phyloP scores from a whole-genome alignment of 176 grass and related monocot species.

The Aegilops speltoides region DNA sequence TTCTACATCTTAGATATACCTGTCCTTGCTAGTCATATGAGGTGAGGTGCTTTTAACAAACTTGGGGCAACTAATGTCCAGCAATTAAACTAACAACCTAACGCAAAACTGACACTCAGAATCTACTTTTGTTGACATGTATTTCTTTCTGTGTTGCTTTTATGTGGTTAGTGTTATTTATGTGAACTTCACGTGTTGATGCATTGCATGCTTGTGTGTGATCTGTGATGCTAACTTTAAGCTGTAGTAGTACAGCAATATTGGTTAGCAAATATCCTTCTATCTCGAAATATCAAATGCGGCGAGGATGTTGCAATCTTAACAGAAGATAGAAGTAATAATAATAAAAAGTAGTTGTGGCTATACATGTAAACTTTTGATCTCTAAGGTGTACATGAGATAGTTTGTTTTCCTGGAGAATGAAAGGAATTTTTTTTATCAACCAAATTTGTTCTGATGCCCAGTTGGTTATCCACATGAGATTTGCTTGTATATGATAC shows the following conservation, averaged over 20 bases:
- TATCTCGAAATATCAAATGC: not conserved
- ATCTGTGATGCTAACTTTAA: not conserved
- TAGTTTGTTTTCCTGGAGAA: not conserved
- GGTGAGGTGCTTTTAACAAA: not conserved
- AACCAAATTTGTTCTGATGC: not conserved
- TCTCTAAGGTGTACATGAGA: not conserved
- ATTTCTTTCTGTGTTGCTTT: not conserved
- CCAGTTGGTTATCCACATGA: not conserved
- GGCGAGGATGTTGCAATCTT: not conserved
- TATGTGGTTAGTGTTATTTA: not conserved
- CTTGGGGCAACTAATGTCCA: not conserved
- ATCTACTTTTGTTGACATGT: not conserved
- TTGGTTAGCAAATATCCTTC: not conserved
- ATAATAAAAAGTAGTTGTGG: not conserved
- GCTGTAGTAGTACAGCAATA: not conserved
- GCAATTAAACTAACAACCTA: not conserved
- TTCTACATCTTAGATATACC: not conserved
- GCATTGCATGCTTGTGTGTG: not conserved
- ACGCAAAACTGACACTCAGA: not conserved
- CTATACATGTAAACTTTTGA: not conserved
- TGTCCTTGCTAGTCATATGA: not conserved
- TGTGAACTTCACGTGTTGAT: not conserved
- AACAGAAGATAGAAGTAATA: not conserved
- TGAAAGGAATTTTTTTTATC: not conserved
- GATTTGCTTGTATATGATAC: not conserved